Base-by-base conservation (phyloP, 75 land plant species). In the Gnetum montanum region DNA sequence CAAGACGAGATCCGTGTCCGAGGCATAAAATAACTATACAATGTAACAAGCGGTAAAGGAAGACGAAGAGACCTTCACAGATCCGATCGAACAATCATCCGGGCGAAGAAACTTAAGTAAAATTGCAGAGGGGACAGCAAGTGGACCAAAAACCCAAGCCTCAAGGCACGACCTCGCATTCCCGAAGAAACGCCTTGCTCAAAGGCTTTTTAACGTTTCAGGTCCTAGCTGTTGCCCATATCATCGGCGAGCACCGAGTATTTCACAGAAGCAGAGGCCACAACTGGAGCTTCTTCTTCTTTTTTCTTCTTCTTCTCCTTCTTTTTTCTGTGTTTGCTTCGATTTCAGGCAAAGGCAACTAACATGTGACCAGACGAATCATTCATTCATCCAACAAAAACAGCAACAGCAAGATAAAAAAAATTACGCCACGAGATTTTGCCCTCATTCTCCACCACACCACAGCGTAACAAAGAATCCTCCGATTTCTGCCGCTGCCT, bases 311-410 rank as follows among this genome's bases (percentile, higher is more conserved):
- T 46, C 47, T 31, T 31, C 31, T 16, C 24, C 40, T 20, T 16
- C 22, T 11, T 60, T 34, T n/a, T 35, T 30, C 23, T 19, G 41
- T 29, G 16, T 23, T 43, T 46, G 24, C 66, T 34, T 37, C 50
- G 10, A 15, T 15, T 40, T 40, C 72, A 70, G 19, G 64, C 61
- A 24, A 67, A 46, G 43, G 58, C 63, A 35, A 65, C 56, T 33
- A 70, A 60, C 16, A 57, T 53, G 24, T 51, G 72, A 49, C 44
- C 64, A 40, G 52, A 69, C 31, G 65, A 70, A 37, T n/a, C n/a
- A n/a, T n/a, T n/a, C n/a, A n/a, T n/a, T n/a, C n/a, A n/a, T n/a
- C n/a, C n/a, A n/a, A n/a, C n/a, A n/a, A n/a, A n/a, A n/a, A n/a
- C n/a, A n/a, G n/a, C n/a, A n/a, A n/a, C n/a, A n/a, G n/a, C n/a